Evolutionary conservation across 805 yeast species (phyloP).

Genomic region (Candida stauntonica): DNA sequence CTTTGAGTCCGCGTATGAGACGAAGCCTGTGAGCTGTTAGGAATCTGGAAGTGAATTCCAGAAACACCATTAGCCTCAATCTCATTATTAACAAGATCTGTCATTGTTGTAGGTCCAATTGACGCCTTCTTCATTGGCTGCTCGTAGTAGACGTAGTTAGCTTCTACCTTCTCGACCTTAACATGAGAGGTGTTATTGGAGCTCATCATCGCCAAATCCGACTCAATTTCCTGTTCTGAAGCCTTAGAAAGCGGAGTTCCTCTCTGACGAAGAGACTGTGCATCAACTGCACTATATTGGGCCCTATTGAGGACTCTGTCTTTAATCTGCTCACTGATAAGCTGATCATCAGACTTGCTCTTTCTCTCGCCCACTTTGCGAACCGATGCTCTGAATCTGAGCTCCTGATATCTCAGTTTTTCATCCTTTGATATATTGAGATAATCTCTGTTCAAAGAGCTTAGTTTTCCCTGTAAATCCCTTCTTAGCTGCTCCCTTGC

Average conservation of each 20-base stretch:
- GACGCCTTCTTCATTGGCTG: slow-evolving; percentile 15
- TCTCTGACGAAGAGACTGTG: neutral
- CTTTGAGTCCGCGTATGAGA: neutral
- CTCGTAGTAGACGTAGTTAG: slow-evolving; percentile 20
- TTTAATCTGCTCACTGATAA: slow-evolving; percentile 14
- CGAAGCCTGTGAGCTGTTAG: neutral
- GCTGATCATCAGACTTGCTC: slow-evolving; percentile 12
- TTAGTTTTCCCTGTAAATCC: neutral
- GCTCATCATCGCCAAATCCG: slow-evolving; percentile 16
- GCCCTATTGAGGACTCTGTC: slow-evolving; percentile 3
- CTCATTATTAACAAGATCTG: slow-evolving; percentile 26
- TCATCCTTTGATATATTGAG: slow-evolving; percentile 9
- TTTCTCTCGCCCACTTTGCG: slow-evolving; percentile 21
- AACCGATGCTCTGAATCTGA: slow-evolving; percentile 15
- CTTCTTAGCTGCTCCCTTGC: slow-evolving; percentile 10
- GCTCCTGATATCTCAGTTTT: slow-evolving; percentile 9
- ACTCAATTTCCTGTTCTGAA: slow-evolving; percentile 15
- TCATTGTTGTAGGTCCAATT: slow-evolving; percentile 23
- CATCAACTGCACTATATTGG: neutral
- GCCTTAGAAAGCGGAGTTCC: slow-evolving; percentile 12
- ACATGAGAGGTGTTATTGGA: slow-evolving; percentile 1
- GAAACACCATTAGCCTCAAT: slow-evolving; percentile 19
- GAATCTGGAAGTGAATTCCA: slow-evolving; percentile 8
- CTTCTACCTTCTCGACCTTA: slow-evolving; percentile 19
- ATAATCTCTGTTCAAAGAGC: slow-evolving; percentile 16